Percentiles rank a stretch among this genome's conserved stretches.
These are phyloP conservation scores for Talaromyces marneffei DNA, from an alignment of 2,329 filamentous ascomycete species.

Conservation along the genomic window DNA sequence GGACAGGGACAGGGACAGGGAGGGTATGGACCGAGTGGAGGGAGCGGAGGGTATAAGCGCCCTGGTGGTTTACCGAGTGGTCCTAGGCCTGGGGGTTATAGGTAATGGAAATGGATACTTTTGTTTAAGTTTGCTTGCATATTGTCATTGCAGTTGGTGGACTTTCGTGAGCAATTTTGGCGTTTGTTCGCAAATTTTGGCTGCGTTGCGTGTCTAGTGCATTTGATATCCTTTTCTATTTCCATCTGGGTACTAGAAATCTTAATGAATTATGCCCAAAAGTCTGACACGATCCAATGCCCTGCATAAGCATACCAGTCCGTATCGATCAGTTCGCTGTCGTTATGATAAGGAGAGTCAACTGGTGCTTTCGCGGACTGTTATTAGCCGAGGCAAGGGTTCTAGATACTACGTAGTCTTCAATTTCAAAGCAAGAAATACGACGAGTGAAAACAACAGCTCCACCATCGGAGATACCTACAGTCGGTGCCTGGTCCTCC, in stretches of 20 bases:
- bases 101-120: neutral
- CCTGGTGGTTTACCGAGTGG: conserved; percentile 4
- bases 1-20: neutral
- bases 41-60: conserved; percentile 2
- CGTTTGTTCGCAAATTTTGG: neutral
- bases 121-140: neutral
- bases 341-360: too few relatives aligned
- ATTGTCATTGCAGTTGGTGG: neutral
- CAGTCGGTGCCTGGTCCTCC: too few relatives aligned
- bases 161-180: neutral
- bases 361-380: too few relatives aligned
- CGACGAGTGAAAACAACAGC: too few relatives aligned
- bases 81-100: conserved; percentile 1
- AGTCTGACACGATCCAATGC: neutral
- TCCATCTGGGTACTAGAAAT: neutral
- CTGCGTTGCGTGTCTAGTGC: neutral
- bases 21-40: neutral
- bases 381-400: too few relatives aligned
- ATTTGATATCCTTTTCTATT: neutral
- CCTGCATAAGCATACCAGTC: too few relatives aligned
- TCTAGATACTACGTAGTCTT: too few relatives aligned
- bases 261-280: neutral
- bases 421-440: too few relatives aligned
- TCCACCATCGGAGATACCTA: too few relatives aligned
- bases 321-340: too few relatives aligned